Evolutionary conservation across 2,329 filamentous ascomycete genomes (phyloP), one percentile per base, ranked within the genome.

Genomic region (Colletotrichum tamarilloi): DNA sequence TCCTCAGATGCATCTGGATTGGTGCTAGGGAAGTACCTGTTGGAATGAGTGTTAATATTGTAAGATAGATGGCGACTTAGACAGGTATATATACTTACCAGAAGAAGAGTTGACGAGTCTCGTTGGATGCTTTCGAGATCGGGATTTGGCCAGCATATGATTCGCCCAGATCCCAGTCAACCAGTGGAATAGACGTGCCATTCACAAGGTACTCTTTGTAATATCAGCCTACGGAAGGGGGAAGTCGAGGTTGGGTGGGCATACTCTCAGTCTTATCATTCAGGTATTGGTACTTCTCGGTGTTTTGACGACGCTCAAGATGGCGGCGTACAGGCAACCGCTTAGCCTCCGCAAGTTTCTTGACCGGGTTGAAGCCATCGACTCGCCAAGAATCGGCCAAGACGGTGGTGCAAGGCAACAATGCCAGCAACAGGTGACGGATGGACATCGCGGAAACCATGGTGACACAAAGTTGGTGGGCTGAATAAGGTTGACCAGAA

Each of bases 151-250:
- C 91, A 35, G 91, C 88, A 76, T 92, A 92, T 0, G 88, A 90
- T 80, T 93, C 90, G 60, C 89, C 88, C 49, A 93, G 83, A 74
- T 95, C 92, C 75, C 93, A 95, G 42, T 87, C 79, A 0, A 95
- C 91, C n/a, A 94, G 91, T 0, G 93, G 93, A 65, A 95, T 88
- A 1, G 82, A 85, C 2, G 85, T 87, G 2, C 92, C 90, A 76
- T 94, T 88, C 55, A 94, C 90, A 22, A 86, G 87, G 75, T 91
- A 93, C 76, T 87, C 90, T 92, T 74, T 1, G 6, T 14, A 19
- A 8, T 1, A 22, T 57, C 1, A 74, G 72, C n/a, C 3, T 7
- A 9, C 28, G 26, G 0, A 30, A 9, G 22, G 4, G 5, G 11
- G 1, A 3, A 1, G 26, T 2, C n/a, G 16, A 35, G 6, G 3